A percentile compares a stretch with the other conserved stretches of the same genome.
These are phyloP conservation scores for Brassica napus DNA, from an alignment of 345 rosid genomes.

Conservation along the genomic window Da-Ae NC_063435.1:28716501-28717000, in stretches of 20 bases:
- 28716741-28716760: slow-evolving; percentile 53
- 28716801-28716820: slow-evolving; percentile 50
- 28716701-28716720: slow-evolving; percentile 54
- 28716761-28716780: slow-evolving; percentile 69
- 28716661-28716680: too few species aligned
- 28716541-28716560: not conserved
- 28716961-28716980: too few species aligned
- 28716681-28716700: slow-evolving; percentile 12
- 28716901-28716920: not conserved
- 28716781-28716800: slow-evolving; percentile 89
- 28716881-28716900: not conserved
- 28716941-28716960: not conserved
- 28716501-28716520: too few species aligned
- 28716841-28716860: slow-evolving; percentile 66
- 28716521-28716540: not conserved
- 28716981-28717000: not conserved
- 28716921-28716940: not conserved
- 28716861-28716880: slow-evolving; percentile 35
- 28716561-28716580: not conserved
- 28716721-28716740: slow-evolving; percentile 44
- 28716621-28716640: slow-evolving; percentile 35
- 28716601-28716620: not conserved
- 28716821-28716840: slow-evolving; percentile 60
- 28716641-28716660: not conserved
- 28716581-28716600: too few species aligned